Conservation (phyloP, 345 rosid species). For the Eucalyptus dawsonii region DNA sequence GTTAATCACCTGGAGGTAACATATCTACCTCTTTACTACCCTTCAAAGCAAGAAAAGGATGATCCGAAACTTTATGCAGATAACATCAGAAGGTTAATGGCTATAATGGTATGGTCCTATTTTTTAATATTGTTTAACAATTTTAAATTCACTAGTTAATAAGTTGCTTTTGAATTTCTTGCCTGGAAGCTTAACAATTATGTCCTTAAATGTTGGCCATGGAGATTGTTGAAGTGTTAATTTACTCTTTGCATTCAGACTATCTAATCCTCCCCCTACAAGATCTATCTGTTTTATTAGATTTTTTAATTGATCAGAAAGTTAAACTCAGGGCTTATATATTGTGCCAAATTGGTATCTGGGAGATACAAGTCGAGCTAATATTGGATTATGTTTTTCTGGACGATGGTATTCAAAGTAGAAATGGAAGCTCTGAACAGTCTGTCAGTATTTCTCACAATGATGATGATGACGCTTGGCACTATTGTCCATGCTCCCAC, state of each 20-base stretch:
- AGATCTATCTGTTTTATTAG: neutral
- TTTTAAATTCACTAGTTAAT: neutral
- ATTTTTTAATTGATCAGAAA: neutral
- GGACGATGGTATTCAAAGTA: neutral
- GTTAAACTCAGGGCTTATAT: neutral
- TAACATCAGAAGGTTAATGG: conserved; percentile 74
- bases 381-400: neutral
- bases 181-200: neutral
- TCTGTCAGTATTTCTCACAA: neutral
- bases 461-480: neutral
- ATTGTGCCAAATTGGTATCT: neutral
- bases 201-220: neutral
- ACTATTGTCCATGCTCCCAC: neutral
- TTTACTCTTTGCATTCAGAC: neutral
- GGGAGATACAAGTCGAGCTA: neutral
- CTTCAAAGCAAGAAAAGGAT: conserved; percentile 78
- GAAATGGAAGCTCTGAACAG: neutral
- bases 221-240: neutral
- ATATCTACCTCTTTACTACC: conserved; percentile 71
- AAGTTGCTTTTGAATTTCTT: neutral
- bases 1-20: conserved; percentile 67
- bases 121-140: neutral
- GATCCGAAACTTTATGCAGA: conserved; percentile 77
- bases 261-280: neutral
- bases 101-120: conserved; percentile 40